Conservation (phyloP, 2,329 filamentous ascomycete genomes). For the Phoma herbarum region DNA sequence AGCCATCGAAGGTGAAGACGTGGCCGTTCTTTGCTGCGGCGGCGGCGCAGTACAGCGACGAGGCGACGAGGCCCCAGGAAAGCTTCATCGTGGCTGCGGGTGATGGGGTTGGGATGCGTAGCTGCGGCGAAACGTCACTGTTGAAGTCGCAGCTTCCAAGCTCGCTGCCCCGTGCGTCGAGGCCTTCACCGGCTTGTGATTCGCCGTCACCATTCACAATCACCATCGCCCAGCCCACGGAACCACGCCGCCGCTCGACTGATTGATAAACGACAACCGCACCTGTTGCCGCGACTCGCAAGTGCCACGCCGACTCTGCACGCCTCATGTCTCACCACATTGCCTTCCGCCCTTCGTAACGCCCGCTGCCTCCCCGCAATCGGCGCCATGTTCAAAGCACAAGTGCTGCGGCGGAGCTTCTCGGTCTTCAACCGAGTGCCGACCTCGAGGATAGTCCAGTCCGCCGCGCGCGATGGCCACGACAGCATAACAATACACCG, state of each 20-base stretch:
- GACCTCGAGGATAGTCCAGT: constrained; percentile 34
- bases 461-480: constrained; percentile 44
- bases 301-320: background rate
- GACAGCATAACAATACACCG: constrained; percentile 46
- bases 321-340: constrained; percentile 32
- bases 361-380: constrained; percentile 24
- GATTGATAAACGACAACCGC: constrained; percentile 2
- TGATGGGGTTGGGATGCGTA: constrained; percentile 32
- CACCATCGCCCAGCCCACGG: constrained; percentile 4
- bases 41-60: constrained; percentile 52
- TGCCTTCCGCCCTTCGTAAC: constrained; percentile 24
- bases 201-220: constrained; percentile 2
- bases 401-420: constrained; percentile 49
- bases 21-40: constrained; percentile 43
- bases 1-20: constrained; percentile 51
- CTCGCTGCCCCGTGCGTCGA: constrained; percentile 4
- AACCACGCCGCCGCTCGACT: constrained; percentile 9
- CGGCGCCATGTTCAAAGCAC: constrained; percentile 50
- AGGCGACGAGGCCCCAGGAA: constrained; percentile 50
- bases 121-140: constrained; percentile 27
- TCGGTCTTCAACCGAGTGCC: constrained; percentile 44
- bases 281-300: constrained; percentile 1
- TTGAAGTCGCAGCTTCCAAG: constrained; percentile 19
- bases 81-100: constrained; percentile 56
- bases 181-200: constrained; percentile 11